These are phyloP conservation scores for Monilinia aucupariae DNA, from an alignment of 2,329 filamentous ascomycete species.

Conservation along the genomic window DNA sequence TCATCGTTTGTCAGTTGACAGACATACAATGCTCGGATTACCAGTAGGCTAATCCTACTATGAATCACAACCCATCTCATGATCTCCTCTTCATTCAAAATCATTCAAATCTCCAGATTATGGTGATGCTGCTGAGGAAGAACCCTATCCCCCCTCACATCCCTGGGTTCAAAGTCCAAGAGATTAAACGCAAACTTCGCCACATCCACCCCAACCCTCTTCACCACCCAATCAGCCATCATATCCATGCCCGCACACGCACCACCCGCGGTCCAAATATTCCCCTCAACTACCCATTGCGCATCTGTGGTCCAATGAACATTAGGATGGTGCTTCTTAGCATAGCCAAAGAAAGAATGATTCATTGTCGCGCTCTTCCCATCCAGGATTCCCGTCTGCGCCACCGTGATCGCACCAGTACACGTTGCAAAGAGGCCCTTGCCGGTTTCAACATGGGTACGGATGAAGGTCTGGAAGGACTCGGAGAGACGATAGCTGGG, in stretches of 20 bases:
- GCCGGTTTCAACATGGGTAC: conserved; percentile 36
- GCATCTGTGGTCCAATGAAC: conserved; percentile 41
- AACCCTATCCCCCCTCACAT: conserved; percentile 34
- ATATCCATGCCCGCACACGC: conserved; percentile 42
- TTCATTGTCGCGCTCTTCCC: conserved; percentile 42
- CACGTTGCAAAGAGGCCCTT: conserved; percentile 38
- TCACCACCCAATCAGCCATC: conserved; percentile 29
- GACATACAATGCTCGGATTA: neutral
- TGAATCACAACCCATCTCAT: no score
- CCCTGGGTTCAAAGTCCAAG: conserved; percentile 30
- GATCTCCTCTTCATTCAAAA: neutral
- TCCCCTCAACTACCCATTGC: conserved; percentile 43
- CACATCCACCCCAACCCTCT: conserved; percentile 27
- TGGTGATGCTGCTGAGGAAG: conserved; percentile 20
- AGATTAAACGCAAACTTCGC: conserved; percentile 13
- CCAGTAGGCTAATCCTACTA: neutral
- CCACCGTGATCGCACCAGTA: conserved; percentile 36
- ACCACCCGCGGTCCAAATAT: conserved; percentile 44
- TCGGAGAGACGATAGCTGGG: conserved; percentile 32
- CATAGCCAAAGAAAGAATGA: conserved; percentile 34
- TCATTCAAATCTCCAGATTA: neutral
- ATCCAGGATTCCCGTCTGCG: conserved; percentile 39
- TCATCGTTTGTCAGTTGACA: no score
- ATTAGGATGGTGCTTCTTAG: conserved; percentile 36
- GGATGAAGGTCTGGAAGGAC: conserved; percentile 35